Evolutionary conservation across 2,329 filamentous ascomycete genomes (phyloP), one percentile per base, ranked within the genome.

Genomic region (Westerdykella aurantiaca): DNA sequence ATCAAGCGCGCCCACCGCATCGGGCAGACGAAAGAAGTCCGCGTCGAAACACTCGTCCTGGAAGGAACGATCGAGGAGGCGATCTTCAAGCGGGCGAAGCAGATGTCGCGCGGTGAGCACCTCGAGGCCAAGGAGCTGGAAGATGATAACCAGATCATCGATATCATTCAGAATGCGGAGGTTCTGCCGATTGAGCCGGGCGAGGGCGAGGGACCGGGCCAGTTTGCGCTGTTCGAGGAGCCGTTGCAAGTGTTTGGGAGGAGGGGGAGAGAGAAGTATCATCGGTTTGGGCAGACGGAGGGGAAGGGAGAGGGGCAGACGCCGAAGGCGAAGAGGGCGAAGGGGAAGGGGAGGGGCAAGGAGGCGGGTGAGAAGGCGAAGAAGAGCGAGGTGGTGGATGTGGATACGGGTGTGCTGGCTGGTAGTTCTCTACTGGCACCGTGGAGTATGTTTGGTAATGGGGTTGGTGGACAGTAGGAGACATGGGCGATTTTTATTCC

Each of bases 1-100:
- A 88, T 96, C 50, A 95, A 94, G 47, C 83, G 91, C 60, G 88
- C 86, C 0, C 85, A 94, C 52, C 79, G 91, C 11, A 94, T 96
- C 55, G 89, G 88, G 10, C 90, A 96, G 64, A 82, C 71, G 0
- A 83, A 79, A 47, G 79, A 82, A 0, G 90, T 96, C 0, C 81
- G 80, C 7, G 90, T 95, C 0, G 88, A 96, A 69, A 96, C 89
- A 0, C 70, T 96, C 1, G 84, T 96, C 1, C 70, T 96, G 5
- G 79, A 78, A 42, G 82, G 81, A 45, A 94, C 86, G 9, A 79
- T 96, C 9, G 91, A 96, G 58, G 88, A 96, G 63, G 79, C 84
- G 13, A 91, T 97, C 57, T 72, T 94, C 5, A 75, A 83, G 46
- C 79, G 87, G 4, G 77, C 86, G 37, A 77, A 81, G 51, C 75